Conservation (phyloP, 805 yeast genomes). For the Schizosaccharomyces lindneri region DNA sequence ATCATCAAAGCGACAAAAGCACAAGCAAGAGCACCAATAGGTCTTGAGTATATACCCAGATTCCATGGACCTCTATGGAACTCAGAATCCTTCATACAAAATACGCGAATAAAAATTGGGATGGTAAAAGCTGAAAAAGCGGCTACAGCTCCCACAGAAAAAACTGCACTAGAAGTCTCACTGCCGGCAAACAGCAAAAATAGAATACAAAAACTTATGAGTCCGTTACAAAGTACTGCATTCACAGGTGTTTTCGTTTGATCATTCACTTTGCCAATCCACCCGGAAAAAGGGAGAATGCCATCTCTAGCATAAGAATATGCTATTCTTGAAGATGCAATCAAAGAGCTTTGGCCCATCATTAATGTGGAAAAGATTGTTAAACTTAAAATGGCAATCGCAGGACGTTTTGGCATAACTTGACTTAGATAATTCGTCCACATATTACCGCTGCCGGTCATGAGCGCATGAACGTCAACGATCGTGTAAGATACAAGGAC, state of each 20-base stretch:
- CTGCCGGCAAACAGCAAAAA: constrained; percentile 39
- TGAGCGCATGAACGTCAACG: neutral
- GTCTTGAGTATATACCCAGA: constrained; percentile 27
- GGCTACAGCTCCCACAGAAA: constrained; percentile 49
- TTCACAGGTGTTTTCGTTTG: constrained; percentile 1
- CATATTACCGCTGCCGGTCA: neutral
- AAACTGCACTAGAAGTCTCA: constrained; percentile 41
- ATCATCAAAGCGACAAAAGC: constrained; percentile 30
- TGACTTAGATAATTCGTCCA: neutral
- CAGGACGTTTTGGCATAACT: constrained; percentile 13
- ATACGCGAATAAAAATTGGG: constrained; percentile 30
- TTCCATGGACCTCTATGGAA: constrained; percentile 47
- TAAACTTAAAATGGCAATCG: constrained; percentile 20
- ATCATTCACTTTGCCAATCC: constrained; percentile 25
- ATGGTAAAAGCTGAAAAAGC: constrained; percentile 39
- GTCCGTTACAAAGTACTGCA: constrained; percentile 28
- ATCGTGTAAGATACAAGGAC: constrained; percentile 38
- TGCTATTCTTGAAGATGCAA: constrained; percentile 44
- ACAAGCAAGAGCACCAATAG: constrained; percentile 21
- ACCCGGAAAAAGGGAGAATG: constrained; percentile 31
- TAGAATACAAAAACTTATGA: constrained; percentile 29
- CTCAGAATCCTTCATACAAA: constrained; percentile 22
- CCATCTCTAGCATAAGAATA: constrained; percentile 47
- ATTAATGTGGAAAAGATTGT: constrained; percentile 23
- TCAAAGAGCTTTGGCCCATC: constrained; percentile 32